Base-by-base conservation (phyloP, 163 green algal genomes). In the Scenedesmus sp. region DNA sequence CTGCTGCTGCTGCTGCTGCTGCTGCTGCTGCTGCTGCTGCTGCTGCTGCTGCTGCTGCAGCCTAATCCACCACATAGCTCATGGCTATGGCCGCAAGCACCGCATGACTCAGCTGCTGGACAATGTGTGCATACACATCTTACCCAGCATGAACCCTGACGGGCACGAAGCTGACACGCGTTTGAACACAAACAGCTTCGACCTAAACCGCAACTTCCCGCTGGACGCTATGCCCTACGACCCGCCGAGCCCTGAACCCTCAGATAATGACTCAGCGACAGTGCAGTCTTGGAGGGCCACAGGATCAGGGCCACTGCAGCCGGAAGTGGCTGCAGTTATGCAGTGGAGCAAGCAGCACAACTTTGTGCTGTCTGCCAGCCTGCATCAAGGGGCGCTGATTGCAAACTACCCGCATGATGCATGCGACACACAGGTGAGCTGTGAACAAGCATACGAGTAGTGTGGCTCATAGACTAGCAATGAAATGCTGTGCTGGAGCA, bases 191-290 rank as follows among this genome's bases (percentile, higher is more conserved):
- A 23, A 56, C 34, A 57, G 76, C 12, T 59, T 10, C 1, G 76
- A 84, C 10, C 34, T 84, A 20, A 84, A 84, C 34, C 10, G 76
- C 34, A 84, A 84, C 76, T 84, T 84, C 76, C 34, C 76, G n/a
- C 76, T 59, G 34, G 76, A 84, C 76, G 12, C 76, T 84, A 56
- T 84, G 10, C 76, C 76, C 76, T 84, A 59, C 12, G 76, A 79
- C 23, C 23, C 70, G 13, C 70, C 70, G 12, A 79, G 3, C 70
- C 23, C 7, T 52, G 20, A 79, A 79, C 70, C 70, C 70, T 79
- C 23, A 6, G 70, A 79, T 6, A 52, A 79, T 79, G 70, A 79
- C 23, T 79, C 70, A 52, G 70, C 70, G 13, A 79, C 70, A 52
- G 70, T 79, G 70, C 70, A 52, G 18, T 16, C 70, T 79, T 79